phyloP scores from a whole-genome alignment of 2,329 filamentous ascomycete species.

The Helotiales sp. region DNA sequence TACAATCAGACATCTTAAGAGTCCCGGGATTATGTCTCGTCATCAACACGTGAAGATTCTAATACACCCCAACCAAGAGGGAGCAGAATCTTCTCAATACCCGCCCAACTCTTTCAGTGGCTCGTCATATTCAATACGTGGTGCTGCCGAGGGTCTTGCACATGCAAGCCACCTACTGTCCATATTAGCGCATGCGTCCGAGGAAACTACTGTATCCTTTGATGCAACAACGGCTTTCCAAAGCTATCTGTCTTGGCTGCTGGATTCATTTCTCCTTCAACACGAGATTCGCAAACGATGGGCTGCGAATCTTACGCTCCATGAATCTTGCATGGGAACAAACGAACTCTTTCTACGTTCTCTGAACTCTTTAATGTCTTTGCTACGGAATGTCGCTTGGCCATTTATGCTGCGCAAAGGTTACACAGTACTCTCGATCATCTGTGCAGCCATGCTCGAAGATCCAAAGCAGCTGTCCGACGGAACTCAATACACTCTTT shows the following conservation, averaged over 20 bases:
- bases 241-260: constrained; percentile 42
- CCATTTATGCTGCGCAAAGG: constrained; percentile 41
- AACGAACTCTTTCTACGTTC: constrained; percentile 27
- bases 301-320: constrained; percentile 19
- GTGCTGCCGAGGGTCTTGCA: constrained; percentile 32
- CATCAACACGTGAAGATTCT: constrained; percentile 26
- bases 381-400: constrained; percentile 25
- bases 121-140: constrained; percentile 39
- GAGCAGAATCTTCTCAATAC: constrained; percentile 22
- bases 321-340: constrained; percentile 22
- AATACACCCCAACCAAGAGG: constrained; percentile 32
- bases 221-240: constrained; percentile 41
- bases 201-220: constrained; percentile 32
- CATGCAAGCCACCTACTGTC: constrained; percentile 38
- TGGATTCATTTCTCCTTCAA: constrained; percentile 38
- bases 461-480: constrained; percentile 27
- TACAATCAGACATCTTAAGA: constrained; percentile 36
- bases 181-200: constrained; percentile 40
- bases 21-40: constrained; percentile 25
- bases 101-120: not conserved
- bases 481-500: constrained; percentile 24
- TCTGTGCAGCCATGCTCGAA: constrained; percentile 38
- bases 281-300: constrained; percentile 36
- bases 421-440: constrained; percentile 36
- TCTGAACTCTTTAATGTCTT: constrained; percentile 35